These are phyloP conservation scores for Colletotrichum nymphaeae DNA, from an alignment of 2,329 filamentous ascomycete genomes.

Conservation along the genomic window DNA sequence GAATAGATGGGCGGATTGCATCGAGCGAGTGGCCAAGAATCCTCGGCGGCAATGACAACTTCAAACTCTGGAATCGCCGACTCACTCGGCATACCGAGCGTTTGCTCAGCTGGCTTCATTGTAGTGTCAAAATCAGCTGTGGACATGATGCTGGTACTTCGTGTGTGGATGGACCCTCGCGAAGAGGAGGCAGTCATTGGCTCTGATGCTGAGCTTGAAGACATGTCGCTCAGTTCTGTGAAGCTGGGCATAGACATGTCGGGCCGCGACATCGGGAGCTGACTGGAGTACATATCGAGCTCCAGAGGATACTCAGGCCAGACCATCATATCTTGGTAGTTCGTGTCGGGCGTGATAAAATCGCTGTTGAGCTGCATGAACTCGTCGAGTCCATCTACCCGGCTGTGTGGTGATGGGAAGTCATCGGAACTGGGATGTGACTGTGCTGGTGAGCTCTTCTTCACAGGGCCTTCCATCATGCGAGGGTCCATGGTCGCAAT, in stretches of 20 bases:
- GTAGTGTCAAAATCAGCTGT: slow-evolving; percentile 49
- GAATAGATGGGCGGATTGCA: slow-evolving; percentile 60
- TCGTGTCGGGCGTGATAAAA: slow-evolving; percentile 48
- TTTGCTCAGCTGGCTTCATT: slow-evolving; percentile 46
- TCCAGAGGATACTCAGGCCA: slow-evolving; percentile 59
- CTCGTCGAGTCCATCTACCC: slow-evolving; percentile 53
- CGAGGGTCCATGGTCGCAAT: slow-evolving; percentile 46
- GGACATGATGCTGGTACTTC: slow-evolving; percentile 60
- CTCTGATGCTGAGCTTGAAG: slow-evolving; percentile 51
- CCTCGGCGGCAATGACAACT: slow-evolving; percentile 59
- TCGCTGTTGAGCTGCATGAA: slow-evolving; percentile 52
- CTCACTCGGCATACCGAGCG: slow-evolving; percentile 41
- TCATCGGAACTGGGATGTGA: slow-evolving; percentile 47
- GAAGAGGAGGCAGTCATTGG: slow-evolving; percentile 54
- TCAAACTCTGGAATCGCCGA: slow-evolving; percentile 57
- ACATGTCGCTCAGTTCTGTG: slow-evolving; percentile 53
- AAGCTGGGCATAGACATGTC: slow-evolving; percentile 52
- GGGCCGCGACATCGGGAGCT: slow-evolving; percentile 45
- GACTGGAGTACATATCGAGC: slow-evolving; percentile 52
- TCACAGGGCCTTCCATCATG: slow-evolving; percentile 43
- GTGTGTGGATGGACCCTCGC: slow-evolving; percentile 56
- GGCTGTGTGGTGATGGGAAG: slow-evolving; percentile 50
- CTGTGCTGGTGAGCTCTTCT: slow-evolving; percentile 46
- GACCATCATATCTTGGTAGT: slow-evolving; percentile 56
- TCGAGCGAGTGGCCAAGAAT: slow-evolving; percentile 62